Evolutionary conservation across 108 stramenopile genomes (phyloP).

Genomic region (Nitzschia sp.): DNA sequence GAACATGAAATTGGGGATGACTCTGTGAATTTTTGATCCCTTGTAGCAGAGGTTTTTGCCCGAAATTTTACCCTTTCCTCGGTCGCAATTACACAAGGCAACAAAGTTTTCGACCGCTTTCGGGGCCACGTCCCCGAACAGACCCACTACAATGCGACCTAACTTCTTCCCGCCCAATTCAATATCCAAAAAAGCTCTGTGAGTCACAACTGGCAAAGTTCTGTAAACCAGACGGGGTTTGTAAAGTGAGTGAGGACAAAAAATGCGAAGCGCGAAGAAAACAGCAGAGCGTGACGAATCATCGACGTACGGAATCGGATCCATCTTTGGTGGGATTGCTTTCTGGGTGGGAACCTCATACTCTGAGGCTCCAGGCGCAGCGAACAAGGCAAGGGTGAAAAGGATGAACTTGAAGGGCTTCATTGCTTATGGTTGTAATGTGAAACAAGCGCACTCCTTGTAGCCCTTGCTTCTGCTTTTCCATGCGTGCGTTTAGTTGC

Average conservation of each 20-base stretch:
- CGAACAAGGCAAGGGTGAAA: background rate
- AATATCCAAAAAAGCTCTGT: conserved; percentile 75
- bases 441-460: too few species aligned
- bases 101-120: conserved; percentile 92
- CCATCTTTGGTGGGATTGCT: conserved; percentile 73
- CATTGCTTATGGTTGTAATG: too few species aligned
- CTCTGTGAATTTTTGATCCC: conserved; percentile 64
- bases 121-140: conserved; percentile 91
- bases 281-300: too few species aligned
- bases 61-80: conserved; percentile 67
- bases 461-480: too few species aligned
- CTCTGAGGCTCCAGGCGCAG: conserved; percentile 3
- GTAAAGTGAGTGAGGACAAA: background rate
- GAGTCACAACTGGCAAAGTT: conserved; percentile 74
- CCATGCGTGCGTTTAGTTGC: too few species aligned
- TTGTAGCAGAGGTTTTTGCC: conserved; percentile 80
- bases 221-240: conserved; percentile 20
- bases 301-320: conserved; percentile 63
- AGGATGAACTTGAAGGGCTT: background rate
- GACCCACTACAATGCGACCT: conserved; percentile 80
- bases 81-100: conserved; percentile 77
- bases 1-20: conserved; percentile 93
- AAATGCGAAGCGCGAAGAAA: background rate
- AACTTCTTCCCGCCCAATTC: conserved; percentile 33
- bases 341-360: conserved; percentile 65